A percentile compares a stretch with the other conserved stretches of the same genome.
Conservation (phyloP, 202 grass and related monocot species). For the Carex arenaria region DNA sequence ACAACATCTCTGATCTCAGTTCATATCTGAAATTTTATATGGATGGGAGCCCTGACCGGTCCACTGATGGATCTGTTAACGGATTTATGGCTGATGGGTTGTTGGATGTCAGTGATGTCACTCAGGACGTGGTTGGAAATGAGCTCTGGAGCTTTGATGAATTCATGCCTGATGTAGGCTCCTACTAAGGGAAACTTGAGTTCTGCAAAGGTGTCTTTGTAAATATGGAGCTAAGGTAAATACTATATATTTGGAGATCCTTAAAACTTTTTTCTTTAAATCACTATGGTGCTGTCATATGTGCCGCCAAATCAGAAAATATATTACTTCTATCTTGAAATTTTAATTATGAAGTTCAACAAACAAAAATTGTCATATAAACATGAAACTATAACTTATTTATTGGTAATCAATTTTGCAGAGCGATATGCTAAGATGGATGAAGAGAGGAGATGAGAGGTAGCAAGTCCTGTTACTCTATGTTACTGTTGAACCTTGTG, state of each 20-base stretch:
- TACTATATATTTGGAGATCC: background rate
- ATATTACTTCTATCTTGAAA: background rate
- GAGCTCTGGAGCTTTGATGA: conserved; percentile 38
- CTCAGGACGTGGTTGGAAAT: conserved; percentile 13
- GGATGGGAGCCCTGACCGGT: conserved; percentile 18
- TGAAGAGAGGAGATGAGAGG: background rate
- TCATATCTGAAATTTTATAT: conserved; percentile 36
- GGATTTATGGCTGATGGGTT: conserved; percentile 5
- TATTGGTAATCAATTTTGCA: background rate
- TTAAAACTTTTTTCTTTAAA: too few relatives aligned
- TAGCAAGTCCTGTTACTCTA: conserved; percentile 5
- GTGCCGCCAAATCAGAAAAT: background rate
- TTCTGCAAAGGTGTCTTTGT: conserved; percentile 1
- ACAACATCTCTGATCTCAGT: conserved; percentile 26
- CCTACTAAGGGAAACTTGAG: background rate
- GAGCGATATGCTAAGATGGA: background rate
- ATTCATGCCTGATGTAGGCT: conserved; percentile 9
- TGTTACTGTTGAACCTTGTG: conserved; percentile 6
- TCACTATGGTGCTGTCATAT: background rate
- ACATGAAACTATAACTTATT: background rate
- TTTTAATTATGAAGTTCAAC: background rate
- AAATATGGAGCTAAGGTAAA: conserved; percentile 17
- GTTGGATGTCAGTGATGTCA: background rate
- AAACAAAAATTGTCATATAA: background rate
- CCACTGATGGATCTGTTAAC: conserved; percentile 14